These are phyloP conservation scores for Ampelocalamus luodianensis DNA, from an alignment of 176 grass and related monocot species.

Conservation along the genomic window DNA sequence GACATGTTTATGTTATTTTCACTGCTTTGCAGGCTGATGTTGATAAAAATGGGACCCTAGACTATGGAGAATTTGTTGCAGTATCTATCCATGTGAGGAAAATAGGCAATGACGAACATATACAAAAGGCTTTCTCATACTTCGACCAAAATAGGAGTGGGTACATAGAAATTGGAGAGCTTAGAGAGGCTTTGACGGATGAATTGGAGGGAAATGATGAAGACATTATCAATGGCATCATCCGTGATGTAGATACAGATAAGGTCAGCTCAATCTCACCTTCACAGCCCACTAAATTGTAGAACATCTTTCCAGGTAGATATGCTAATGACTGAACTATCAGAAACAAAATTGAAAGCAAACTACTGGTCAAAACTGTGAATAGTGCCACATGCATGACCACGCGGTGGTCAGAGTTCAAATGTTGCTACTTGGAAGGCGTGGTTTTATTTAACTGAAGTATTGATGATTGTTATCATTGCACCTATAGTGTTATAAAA, in stretches of 20 bases:
- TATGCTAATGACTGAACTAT: slow-evolving; percentile 5
- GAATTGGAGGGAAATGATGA: slow-evolving; percentile 71
- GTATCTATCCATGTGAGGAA: slow-evolving; percentile 85
- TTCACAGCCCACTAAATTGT: slow-evolving; percentile 1
- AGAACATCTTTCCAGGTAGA: not conserved
- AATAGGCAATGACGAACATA: slow-evolving; percentile 79
- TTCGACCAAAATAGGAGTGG: slow-evolving; percentile 79
- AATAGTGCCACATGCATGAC: not conserved
- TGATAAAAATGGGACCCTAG: slow-evolving; percentile 73
- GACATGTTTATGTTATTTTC: slow-evolving; percentile 25
- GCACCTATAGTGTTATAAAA: slow-evolving; percentile 16
- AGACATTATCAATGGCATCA: slow-evolving; percentile 76
- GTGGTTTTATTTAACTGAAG: slow-evolving; percentile 15
- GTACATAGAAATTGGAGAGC: slow-evolving; percentile 94
- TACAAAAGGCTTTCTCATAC: slow-evolving; percentile 80
- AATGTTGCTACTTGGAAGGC: slow-evolving; percentile 27
- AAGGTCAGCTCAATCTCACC: slow-evolving; percentile 59
- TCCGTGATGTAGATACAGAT: slow-evolving; percentile 80
- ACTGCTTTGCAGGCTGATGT: slow-evolving; percentile 71
- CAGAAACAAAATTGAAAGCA: not conserved
- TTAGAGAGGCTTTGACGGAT: slow-evolving; percentile 64
- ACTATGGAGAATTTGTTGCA: slow-evolving; percentile 85
- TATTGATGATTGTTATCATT: not conserved
- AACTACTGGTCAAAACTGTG: not conserved
- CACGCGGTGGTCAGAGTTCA: slow-evolving; percentile 9